Evolutionary conservation across 768 basidiomycete species (phyloP), one percentile per base, ranked within the genome.

Genomic region (Thelephora aurantiotincta): DNA sequence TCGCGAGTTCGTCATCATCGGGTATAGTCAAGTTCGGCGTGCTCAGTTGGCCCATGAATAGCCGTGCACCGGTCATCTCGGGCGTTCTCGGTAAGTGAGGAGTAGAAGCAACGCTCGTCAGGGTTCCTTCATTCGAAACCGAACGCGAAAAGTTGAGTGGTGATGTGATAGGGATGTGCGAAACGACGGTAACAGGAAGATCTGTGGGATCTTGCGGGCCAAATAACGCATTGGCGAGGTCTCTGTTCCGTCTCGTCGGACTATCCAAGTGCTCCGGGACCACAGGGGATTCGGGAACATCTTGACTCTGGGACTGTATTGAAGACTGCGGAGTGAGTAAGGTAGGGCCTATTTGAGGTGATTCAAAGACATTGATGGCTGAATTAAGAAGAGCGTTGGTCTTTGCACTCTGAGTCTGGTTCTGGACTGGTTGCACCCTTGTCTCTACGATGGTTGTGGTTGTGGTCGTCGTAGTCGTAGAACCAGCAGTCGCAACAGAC

Each of bases 171-270:
- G 38, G 38, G 9, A 41, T 18, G 18, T 5, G 38, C 12, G 14
- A 2, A 30, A 30, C 26, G 18, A 14, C 9, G 18, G 38, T 16
- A 16, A 11, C 18, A 11, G 38, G 38, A 11, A 2, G 9, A 9
- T 16, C 12, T 2, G 18, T 14, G 7, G 16, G 14, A 26, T 65
- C 68, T 47, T 73, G 70, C 14, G 57, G 61, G 14, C 82, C 84
- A 54, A 89, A 87, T 36, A 90, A 64, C 14, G 78, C 80, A 48
- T 80, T 79, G 2, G 85, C 81, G n/a, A 90, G 70, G 57, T 83
- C 82, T 53, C 81, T 69, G 52, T 82, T 80, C 46, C 78, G 72
- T 48, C 78, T 77, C 37, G 77, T 72, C 33, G 71, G 74, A 44
- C 62, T 65, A 33, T 57, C 58, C 45, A 54, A 44, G 26, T 30